Base-by-base conservation (phyloP, 2,329 filamentous ascomycete genomes). In the Aspergillaceae sp. region DNA sequence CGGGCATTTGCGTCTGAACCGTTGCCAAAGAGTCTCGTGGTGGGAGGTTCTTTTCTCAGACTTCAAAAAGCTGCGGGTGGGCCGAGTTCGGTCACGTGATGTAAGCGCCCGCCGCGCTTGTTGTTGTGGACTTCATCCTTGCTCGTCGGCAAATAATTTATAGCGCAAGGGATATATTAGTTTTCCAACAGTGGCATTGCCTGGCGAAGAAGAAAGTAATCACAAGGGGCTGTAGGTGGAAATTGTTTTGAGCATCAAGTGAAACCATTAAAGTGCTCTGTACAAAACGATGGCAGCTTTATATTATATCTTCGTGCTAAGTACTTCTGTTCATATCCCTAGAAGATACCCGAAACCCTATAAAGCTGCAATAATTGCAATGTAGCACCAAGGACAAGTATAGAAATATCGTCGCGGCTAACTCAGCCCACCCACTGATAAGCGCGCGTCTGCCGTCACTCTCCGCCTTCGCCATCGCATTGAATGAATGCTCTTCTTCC, bases 381-480 rank as follows among this genome's bases (percentile, higher is more conserved):
- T 38, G 19, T 26, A 8, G 19, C 19, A 19, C 19, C 19, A 2
- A 19, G 19, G 19, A 19, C 19, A 19, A 19, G 19, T 38, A 27
- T 7, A 38, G 27, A 19, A 29, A 11, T 27, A 26, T 37, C 4
- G 26, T n/a, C 7, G 42, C 42, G 42, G 29, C 36, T 38, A 38
- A 27, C 4, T 9, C 19, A 26, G 8, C 7, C 6, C 11, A 27
- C 27, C 11, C 7, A 28, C 7, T 41, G 9, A 33, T 43, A 59
- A 52, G 52, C 56, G 55, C 55, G 56, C 56, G 56, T 41, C 48
- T 56, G 45, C 40, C 49, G 49, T 53, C 53, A 51, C 56, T 57
- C 61, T 58, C 61, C 57, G 59, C 57, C 54, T 59, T 38, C 11
- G 36, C 56, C 60, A 33, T 34, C 42, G 42, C 42, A 43, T 43